Percentiles rank a stretch among this genome's conserved stretches.
These are phyloP conservation scores for Alternaria gaisen DNA, from an alignment of 2,329 filamentous ascomycete genomes.

Conservation along the genomic window DNA sequence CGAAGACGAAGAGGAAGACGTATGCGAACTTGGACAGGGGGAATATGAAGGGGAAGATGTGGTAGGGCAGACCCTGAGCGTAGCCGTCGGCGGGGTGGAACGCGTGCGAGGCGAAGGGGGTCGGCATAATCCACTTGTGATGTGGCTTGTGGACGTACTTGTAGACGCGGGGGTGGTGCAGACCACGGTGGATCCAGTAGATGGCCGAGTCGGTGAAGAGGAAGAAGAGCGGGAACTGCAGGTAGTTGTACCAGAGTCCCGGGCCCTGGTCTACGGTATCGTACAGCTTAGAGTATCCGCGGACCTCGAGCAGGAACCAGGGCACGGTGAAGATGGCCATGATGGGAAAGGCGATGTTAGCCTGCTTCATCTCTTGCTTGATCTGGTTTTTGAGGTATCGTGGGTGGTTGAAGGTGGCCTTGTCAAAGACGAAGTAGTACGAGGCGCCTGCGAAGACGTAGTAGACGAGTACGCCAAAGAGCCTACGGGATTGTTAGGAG, in stretches of 20 bases:
- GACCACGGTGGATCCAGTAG: slow-evolving; percentile 88
- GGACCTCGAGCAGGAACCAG: slow-evolving; percentile 83
- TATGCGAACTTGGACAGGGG: slow-evolving; percentile 92
- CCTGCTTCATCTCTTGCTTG: slow-evolving; percentile 82
- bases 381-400: slow-evolving; percentile 97
- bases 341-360: slow-evolving; percentile 76
- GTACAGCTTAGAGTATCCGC: slow-evolving; percentile 87
- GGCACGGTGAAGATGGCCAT: slow-evolving; percentile 85
- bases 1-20: slow-evolving; percentile 84
- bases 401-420: slow-evolving; percentile 85
- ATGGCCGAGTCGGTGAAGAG: slow-evolving; percentile 88
- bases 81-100: slow-evolving; percentile 96
- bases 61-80: slow-evolving; percentile 88
- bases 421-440: slow-evolving; percentile 91
- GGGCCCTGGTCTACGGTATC: slow-evolving; percentile 79
- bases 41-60: slow-evolving; percentile 91
- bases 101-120: slow-evolving; percentile 88
- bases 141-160: slow-evolving; percentile 94
- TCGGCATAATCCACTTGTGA: slow-evolving; percentile 99
- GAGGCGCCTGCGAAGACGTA: slow-evolving; percentile 84
- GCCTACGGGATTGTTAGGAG: slow-evolving; percentile 62
- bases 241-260: slow-evolving; percentile 76
- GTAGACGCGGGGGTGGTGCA: slow-evolving; percentile 84
- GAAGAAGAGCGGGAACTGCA: slow-evolving; percentile 89
- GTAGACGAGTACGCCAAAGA: slow-evolving; percentile 86